These are phyloP conservation scores for Aspergillus saccharolyticus DNA, from an alignment of 495 filamentous ascomycete species.

Conservation along the genomic window DNA sequence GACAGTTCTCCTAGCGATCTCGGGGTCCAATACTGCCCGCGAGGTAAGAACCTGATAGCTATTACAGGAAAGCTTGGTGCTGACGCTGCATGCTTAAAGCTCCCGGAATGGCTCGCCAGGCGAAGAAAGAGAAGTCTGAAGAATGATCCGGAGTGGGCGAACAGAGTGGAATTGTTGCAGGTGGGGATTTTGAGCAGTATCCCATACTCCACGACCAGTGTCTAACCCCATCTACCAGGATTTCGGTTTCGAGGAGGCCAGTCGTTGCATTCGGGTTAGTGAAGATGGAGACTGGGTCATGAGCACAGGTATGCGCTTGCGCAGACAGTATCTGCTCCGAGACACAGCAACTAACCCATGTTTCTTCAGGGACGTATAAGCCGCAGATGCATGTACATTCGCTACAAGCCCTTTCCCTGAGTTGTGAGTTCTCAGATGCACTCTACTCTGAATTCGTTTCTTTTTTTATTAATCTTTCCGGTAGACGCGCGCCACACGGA, in stretches of 20 bases:
- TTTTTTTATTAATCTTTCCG: neutral
- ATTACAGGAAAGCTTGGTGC: neutral
- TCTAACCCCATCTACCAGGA: conserved; percentile 53
- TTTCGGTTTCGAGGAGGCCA: conserved; percentile 99
- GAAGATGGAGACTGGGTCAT: conserved; percentile 98
- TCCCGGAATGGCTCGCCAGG: conserved; percentile 92
- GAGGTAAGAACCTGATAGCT: neutral
- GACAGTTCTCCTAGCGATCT: conserved; percentile 49
- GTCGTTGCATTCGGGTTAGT: conserved; percentile 80
- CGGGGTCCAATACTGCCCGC: conserved; percentile 83
- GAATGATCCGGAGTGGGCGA: conserved; percentile 86
- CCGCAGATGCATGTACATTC: conserved; percentile 96
- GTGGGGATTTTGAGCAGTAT: neutral
- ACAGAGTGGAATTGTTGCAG: conserved; percentile 79
- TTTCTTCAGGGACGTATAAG: conserved; percentile 68
- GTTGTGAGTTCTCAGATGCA: conserved; percentile 42
- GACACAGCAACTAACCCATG: conserved; percentile 12
- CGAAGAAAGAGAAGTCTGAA: conserved; percentile 91
- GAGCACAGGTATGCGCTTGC: conserved; percentile 68
- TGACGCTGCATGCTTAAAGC: conserved; percentile 34
- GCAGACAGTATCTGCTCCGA: neutral
- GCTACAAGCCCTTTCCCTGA: conserved; percentile 85
- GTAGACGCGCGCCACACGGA: conserved; percentile 72
- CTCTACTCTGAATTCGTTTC: neutral
- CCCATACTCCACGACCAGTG: neutral